A percentile compares a stretch with the other conserved stretches of the same genome.
Conservation (phyloP, 2,329 filamentous ascomycete genomes). For the Apiospora malaysiana region DNA sequence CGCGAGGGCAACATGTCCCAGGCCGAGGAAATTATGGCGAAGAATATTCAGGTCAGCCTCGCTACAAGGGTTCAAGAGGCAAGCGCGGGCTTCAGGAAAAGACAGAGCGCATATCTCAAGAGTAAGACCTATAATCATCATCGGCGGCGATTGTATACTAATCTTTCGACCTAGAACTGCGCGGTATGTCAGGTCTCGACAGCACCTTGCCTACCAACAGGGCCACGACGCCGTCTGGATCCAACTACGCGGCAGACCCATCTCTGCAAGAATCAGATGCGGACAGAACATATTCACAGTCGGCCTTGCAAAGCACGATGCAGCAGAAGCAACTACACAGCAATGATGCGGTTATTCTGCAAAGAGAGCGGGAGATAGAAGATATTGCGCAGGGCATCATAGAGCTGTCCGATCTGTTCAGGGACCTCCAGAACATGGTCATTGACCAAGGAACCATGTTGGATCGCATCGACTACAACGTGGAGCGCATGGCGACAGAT, state of each 20-base stretch:
- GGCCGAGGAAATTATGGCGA: constrained; percentile 93
- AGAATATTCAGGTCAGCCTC: constrained; percentile 92
- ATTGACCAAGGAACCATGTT: constrained; percentile 91
- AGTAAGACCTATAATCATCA: constrained; percentile 58
- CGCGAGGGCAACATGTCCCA: constrained; percentile 78
- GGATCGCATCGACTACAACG: constrained; percentile 96
- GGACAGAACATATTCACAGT: constrained; percentile 90
- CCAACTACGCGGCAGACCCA: constrained; percentile 75
- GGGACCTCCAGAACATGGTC: constrained; percentile 94
- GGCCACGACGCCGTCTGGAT: constrained; percentile 54
- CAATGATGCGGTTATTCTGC: constrained; percentile 84
- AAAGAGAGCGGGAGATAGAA: constrained; percentile 95
- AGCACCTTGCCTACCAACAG: constrained; percentile 58
- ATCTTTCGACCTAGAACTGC: constrained; percentile 62
- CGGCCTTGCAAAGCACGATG: constrained; percentile 80
- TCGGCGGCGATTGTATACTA: neutral
- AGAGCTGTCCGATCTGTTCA: constrained; percentile 94
- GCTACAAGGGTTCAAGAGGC: constrained; percentile 89
- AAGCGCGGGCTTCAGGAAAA: constrained; percentile 92
- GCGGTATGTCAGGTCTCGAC: constrained; percentile 69
- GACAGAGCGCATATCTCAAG: constrained; percentile 94
- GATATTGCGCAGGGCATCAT: constrained; percentile 99
- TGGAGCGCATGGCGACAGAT: constrained; percentile 92
- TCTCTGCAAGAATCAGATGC: constrained; percentile 92
- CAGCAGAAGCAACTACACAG: constrained; percentile 65